Conservation (phyloP, 805 yeast species). For the Metschnikowia hibisci region DNA sequence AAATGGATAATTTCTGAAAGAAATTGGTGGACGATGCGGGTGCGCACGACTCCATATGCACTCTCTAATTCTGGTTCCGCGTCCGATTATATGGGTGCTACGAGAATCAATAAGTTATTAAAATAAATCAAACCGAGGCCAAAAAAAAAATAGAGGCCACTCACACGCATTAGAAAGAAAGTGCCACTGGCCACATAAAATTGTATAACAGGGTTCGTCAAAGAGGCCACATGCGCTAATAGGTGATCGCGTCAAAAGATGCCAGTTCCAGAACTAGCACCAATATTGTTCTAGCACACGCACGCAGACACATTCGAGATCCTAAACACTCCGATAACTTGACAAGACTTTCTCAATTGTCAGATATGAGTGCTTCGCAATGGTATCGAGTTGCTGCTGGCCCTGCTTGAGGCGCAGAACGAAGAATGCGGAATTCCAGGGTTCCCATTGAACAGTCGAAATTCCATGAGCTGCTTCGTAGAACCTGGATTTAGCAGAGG, state of each 20-base stretch:
- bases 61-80: neutral
- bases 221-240: no score
- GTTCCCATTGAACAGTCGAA: no score
- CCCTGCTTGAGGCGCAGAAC: neutral
- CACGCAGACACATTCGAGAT: no score
- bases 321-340: neutral
- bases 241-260: no score
- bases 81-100: neutral
- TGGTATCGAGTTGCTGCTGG: neutral
- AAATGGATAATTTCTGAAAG: neutral
- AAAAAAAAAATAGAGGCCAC: no score
- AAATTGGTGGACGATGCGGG: constrained; percentile 5
- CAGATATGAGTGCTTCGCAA: constrained; percentile 1
- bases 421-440: neutral
- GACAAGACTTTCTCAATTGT: neutral
- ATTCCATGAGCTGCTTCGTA: neutral
- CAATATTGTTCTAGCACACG: no score
- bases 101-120: neutral
- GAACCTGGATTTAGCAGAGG: neutral
- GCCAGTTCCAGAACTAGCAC: no score
- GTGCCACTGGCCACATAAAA: no score
- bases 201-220: no score
- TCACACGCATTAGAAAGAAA: no score
- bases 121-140: neutral
- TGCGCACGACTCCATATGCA: constrained; percentile 6